Conservation (phyloP, 2,329 filamentous ascomycete genomes). For the Cercospora nicotianae region DNA sequence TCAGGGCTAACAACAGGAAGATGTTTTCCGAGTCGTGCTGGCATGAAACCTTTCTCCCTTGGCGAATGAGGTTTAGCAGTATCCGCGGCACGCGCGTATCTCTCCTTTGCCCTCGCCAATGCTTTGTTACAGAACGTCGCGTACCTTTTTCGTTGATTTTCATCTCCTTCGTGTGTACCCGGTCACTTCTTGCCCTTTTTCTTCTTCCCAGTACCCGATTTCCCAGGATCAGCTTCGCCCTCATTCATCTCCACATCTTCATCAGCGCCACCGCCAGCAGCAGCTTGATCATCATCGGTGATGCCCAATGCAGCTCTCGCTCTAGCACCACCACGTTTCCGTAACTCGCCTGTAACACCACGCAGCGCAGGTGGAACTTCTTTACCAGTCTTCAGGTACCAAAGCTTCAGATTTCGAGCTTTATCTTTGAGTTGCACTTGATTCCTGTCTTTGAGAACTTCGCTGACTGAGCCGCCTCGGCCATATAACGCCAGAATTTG, state of each 20-base stretch:
- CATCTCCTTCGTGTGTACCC: not conserved
- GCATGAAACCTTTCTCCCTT: not conserved
- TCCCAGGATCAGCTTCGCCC: slow-evolving; percentile 15
- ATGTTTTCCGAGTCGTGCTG: no score
- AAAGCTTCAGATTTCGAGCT: slow-evolving; percentile 83
- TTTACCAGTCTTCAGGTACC: slow-evolving; percentile 87
- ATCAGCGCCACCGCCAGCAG: not conserved
- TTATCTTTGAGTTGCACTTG: slow-evolving; percentile 94
- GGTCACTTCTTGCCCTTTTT: slow-evolving; percentile 21
- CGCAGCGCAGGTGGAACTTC: slow-evolving; percentile 87
- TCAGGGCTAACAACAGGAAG: not conserved
- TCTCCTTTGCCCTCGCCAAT: not conserved
- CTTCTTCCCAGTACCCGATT: slow-evolving; percentile 13
- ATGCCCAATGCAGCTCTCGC: slow-evolving; percentile 37
- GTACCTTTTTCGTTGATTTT: not conserved
- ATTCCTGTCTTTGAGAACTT: slow-evolving; percentile 82
- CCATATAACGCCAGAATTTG: slow-evolving; percentile 86
- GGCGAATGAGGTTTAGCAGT: not conserved
- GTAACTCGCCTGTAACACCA: slow-evolving; percentile 84
- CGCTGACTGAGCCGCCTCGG: slow-evolving; percentile 72
- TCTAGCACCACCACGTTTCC: slow-evolving; percentile 57
- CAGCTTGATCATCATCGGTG: slow-evolving; percentile 19
- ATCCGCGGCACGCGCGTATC: not conserved
- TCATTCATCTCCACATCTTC: slow-evolving; percentile 16
- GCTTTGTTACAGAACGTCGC: not conserved